Evolutionary conservation across 1,284 basidiomycete genomes (phyloP), one percentile per base, ranked within the genome.

Genomic region (Coriolopsis trogii): DNA sequence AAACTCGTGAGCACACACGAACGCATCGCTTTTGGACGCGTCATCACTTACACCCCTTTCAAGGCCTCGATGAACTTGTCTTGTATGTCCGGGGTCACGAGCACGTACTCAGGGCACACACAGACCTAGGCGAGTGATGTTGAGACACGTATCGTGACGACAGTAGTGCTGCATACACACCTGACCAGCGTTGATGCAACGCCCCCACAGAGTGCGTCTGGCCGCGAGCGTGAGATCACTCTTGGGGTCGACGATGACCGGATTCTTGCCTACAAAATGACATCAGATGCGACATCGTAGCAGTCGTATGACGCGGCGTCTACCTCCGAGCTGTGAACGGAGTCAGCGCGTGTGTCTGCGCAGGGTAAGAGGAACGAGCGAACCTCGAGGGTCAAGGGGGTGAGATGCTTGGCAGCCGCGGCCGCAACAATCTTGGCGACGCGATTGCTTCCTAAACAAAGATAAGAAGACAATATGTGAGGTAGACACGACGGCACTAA

Each of bases 341-440:
- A 16, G 16, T 36, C 12, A 6, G n/a, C 28, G 16, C n/a, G 6
- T 13, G 3, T 3, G 60, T 64, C 40, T 28, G 3, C 3, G 4
- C 1, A 26, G 1, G 7, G 21, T n/a, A 28, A 5, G 15, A 26
- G 6, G 18, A 9, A 3, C 7, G 12, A 8, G 46, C 12, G 21
- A 9, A 84, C 84, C 75, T 91, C 94, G 40, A 94, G 81, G 6
- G 91, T 88, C 21, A 90, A 77, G 0, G 95, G 93, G 0, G 92
- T 93, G 18, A 96, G 73, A 46, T 87, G 84, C 70, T 95, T 91
- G 6, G 91, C 93, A 3, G 93, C 93, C 0, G 94, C 94, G 0
- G 78, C 72, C 6, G 89, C 85, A 8, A 98, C 82, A 51, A 97
- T 84, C 59, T 78, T 84, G 0, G 81, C 94, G 6, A 97, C 85